These are phyloP conservation scores for Diatrype stigma DNA, from an alignment of 2,329 filamentous ascomycete species.

Conservation along the genomic window DNA sequence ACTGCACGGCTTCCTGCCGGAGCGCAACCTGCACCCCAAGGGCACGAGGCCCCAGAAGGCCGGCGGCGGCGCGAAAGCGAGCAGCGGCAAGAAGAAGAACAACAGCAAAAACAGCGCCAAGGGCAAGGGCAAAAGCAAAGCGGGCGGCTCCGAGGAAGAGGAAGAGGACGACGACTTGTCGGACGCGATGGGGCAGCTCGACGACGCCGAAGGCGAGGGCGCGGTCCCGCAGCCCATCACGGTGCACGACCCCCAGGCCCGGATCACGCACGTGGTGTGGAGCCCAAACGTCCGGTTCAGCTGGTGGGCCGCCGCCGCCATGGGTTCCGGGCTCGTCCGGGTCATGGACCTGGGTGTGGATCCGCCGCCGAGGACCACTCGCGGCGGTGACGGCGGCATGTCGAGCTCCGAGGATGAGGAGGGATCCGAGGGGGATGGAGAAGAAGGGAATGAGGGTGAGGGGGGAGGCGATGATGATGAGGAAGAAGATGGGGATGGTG, in stretches of 20 bases:
- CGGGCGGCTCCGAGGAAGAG: conserved; percentile 19
- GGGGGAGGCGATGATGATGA: conserved; percentile 6
- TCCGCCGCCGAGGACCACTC: background rate
- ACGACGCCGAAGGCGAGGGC: conserved; percentile 19
- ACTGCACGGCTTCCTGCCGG: conserved; percentile 46
- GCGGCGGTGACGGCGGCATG: background rate
- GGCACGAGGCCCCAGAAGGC: conserved; percentile 29
- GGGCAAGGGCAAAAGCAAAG: conserved; percentile 18
- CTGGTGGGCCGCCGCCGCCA: conserved; percentile 62
- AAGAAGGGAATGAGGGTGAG: conserved; percentile 3
- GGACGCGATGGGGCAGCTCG: conserved; percentile 20
- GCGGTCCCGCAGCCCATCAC: conserved; percentile 37
- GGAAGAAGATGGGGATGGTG: conserved; percentile 7
- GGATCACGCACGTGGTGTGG: conserved; percentile 61
- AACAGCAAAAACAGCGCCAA: conserved; percentile 23
- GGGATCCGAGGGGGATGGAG: conserved; percentile 9
- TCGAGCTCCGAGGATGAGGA: conserved; percentile 1
- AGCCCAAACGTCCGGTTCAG: conserved; percentile 64
- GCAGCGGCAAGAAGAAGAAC: conserved; percentile 26
- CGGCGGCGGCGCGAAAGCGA: conserved; percentile 24
- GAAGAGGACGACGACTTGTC: conserved; percentile 21
- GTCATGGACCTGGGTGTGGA: conserved; percentile 61
- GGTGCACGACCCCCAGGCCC: conserved; percentile 59
- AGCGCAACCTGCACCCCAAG: conserved; percentile 45
- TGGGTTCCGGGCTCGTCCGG: conserved; percentile 63